Conservation (phyloP, 305 asterid species). For the Lippia alba region DNA sequence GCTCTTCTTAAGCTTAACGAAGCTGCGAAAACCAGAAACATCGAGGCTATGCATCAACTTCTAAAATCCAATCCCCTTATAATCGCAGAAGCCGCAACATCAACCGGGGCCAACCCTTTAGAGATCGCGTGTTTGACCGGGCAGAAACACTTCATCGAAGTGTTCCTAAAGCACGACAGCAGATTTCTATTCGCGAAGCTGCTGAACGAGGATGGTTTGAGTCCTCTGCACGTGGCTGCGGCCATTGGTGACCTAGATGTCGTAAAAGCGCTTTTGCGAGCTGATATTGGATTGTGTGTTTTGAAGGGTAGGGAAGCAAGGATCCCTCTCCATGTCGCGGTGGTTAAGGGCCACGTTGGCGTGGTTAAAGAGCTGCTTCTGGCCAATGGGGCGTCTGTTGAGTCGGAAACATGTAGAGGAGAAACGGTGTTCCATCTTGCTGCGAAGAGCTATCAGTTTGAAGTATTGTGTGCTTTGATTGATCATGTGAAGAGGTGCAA, state of each 20-base stretch:
- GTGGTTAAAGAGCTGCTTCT: slow-evolving; percentile 36
- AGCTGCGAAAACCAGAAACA: slow-evolving; percentile 34
- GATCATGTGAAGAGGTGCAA: slow-evolving; percentile 21
- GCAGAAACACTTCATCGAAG: slow-evolving; percentile 28
- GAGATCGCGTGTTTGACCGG: slow-evolving; percentile 44
- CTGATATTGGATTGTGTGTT: slow-evolving; percentile 31
- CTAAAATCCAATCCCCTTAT: slow-evolving; percentile 33
- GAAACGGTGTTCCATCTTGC: slow-evolving; percentile 41
- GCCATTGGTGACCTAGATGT: slow-evolving; percentile 38
- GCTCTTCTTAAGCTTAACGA: slow-evolving; percentile 21
- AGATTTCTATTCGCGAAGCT: slow-evolving; percentile 25
- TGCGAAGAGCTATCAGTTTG: slow-evolving; percentile 36
- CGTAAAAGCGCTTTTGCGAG: slow-evolving; percentile 34
- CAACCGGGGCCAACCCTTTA: slow-evolving; percentile 29
- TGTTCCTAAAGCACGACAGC: slow-evolving; percentile 22
- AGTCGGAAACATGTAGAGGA: slow-evolving; percentile 23
- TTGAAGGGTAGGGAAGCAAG: slow-evolving; percentile 36
- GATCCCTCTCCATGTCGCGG: slow-evolving; percentile 45
- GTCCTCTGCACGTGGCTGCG: slow-evolving; percentile 46
- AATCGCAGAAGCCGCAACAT: slow-evolving; percentile 14
- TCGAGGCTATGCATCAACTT: slow-evolving; percentile 23
- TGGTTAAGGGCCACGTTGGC: slow-evolving; percentile 34
- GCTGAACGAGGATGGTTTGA: slow-evolving; percentile 34
- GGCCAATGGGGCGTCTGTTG: slow-evolving; percentile 28
- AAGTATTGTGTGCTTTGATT: slow-evolving; percentile 24